Base-by-base conservation (phyloP, 441 rosid species). In the Gossypium lobatum region DNA sequence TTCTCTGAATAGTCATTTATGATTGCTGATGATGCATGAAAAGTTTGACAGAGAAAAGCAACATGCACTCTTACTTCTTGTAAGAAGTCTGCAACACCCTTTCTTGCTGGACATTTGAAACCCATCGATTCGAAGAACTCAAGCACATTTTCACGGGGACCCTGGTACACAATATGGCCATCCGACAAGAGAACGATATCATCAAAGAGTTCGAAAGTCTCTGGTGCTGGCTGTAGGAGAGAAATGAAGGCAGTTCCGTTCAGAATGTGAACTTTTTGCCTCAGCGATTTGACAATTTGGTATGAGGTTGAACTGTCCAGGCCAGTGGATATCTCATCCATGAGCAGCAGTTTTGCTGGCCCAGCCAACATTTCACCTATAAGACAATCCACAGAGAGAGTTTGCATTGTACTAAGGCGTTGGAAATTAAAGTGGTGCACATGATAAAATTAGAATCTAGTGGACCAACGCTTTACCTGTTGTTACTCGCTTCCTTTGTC, bases 211-310 rank as follows among this genome's bases (percentile, higher is more conserved):
- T 87, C 84, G 8, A 83, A 94, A 34, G 97, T 94, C 80, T 92
- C 98, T 0, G 97, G 97, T 17, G 95, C 92, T 28, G 97, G 98
- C 82, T 94, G 97, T 50, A 92, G 98, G 75, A 94, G 98, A 39
- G 98, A 92, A 23, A 94, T 82, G 46, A 89, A 74, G 18, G 91
- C 91, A 17, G 97, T 94, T 76, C 85, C 90, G 54, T 87, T 80
- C 46, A 91, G 83, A 76, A 89, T 85, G 73, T 91, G 92, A 70
- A 81, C 76, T 66, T 79, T 79, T 62, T 92, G 92, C 84, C 77
- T 88, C 26, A 93, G 74, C 7, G 85, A 90, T 69, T 88, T 91
- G 78, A 90, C 83, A 59, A 93, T 93, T 69, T 90, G 91, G 66
- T 53, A 91, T 14, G 94, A 86, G 2, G 94, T 93, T 2, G 96